Conservation (phyloP, 179 eudicot species). For the Actinidia chinensis region DNA sequence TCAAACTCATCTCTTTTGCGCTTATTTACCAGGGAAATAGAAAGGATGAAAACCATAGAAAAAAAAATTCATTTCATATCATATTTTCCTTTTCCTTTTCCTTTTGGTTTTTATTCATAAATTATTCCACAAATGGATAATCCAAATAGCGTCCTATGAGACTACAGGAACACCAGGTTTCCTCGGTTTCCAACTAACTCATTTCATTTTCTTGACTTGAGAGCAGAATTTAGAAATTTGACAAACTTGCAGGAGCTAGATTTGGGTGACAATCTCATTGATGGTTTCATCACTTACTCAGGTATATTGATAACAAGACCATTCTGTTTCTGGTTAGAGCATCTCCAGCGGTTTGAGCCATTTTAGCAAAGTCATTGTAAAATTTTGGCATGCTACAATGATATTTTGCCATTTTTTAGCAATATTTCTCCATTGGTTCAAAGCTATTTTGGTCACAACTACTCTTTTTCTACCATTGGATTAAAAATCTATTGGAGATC, state of each 20-base stretch:
- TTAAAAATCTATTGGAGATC: no score
- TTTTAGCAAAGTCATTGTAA: no score
- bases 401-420: no score
- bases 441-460: no score
- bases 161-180: neutral
- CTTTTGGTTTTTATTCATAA: no score
- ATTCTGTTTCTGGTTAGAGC: no score
- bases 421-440: no score
- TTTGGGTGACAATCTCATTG: neutral
- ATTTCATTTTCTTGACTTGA: neutral
- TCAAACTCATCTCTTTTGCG: neutral
- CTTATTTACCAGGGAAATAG: neutral
- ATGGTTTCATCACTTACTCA: neutral
- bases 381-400: no score
- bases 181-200: neutral
- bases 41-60: neutral
- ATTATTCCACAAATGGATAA: no score
- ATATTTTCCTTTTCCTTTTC: neutral
- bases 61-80: neutral
- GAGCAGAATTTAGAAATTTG: neutral
- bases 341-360: no score
- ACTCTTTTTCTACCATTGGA: no score
- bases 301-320: constrained; percentile 2
- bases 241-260: constrained; percentile 3
- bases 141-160: neutral